These are phyloP conservation scores for Colletotrichum somersetense DNA, from an alignment of 2,329 filamentous ascomycete genomes.

Conservation along the genomic window DNA sequence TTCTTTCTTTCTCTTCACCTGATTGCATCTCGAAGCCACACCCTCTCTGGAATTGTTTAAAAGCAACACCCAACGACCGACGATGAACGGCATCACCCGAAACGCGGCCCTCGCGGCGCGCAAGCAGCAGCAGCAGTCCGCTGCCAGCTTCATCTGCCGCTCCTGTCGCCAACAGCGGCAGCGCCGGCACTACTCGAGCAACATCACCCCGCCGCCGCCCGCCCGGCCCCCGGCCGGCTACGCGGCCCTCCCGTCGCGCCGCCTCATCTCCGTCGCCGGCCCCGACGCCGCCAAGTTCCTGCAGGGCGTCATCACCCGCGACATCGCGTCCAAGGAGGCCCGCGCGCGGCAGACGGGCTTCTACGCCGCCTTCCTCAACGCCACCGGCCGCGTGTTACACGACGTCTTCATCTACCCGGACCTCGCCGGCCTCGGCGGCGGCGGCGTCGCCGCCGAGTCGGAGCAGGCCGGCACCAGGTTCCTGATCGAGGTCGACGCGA, in stretches of 20 bases:
- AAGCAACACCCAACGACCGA: neutral
- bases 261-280: slow-evolving; percentile 83
- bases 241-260: slow-evolving; percentile 76
- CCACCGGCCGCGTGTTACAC: slow-evolving; percentile 84
- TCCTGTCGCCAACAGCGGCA: slow-evolving; percentile 48
- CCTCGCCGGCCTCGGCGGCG: slow-evolving; percentile 47
- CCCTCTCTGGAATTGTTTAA: neutral
- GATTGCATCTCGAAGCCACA: neutral
- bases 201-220: slow-evolving; percentile 52
- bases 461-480: slow-evolving; percentile 52
- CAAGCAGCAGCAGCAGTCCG: slow-evolving; percentile 30
- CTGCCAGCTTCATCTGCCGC: slow-evolving; percentile 46
- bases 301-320: slow-evolving; percentile 87
- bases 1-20: neutral
- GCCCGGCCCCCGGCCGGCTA: slow-evolving; percentile 61
- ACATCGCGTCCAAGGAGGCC: slow-evolving; percentile 61
- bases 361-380: slow-evolving; percentile 89
- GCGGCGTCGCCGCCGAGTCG: slow-evolving; percentile 43
- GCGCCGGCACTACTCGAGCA: slow-evolving; percentile 48
- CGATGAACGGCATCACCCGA: slow-evolving; percentile 29
- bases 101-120: slow-evolving; percentile 25
- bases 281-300: slow-evolving; percentile 86
- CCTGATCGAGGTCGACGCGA: slow-evolving; percentile 85
- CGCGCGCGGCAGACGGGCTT: slow-evolving; percentile 63
- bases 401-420: slow-evolving; percentile 91